Evolutionary conservation across 176 grass and related monocot genomes (phyloP).

Genomic region (Pontederia paniculata): DNA sequence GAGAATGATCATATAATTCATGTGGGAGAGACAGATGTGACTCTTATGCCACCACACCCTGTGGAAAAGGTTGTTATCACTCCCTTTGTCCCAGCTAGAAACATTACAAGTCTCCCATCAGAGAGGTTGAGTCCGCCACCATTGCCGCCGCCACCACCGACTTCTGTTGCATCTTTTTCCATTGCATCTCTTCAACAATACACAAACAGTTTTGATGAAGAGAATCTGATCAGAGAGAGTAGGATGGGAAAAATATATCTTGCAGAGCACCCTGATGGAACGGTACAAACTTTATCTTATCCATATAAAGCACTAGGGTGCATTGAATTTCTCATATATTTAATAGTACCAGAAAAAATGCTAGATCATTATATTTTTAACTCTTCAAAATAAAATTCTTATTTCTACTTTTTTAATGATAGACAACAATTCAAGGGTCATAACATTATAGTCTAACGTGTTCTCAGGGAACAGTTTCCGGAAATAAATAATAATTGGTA

Average conservation of each 20-base stretch:
- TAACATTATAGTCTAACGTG: no score
- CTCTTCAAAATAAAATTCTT: no score
- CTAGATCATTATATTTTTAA: no score
- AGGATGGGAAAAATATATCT: slow-evolving; percentile 74
- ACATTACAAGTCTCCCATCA: slow-evolving; percentile 27
- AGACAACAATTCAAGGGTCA: no score
- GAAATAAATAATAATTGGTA: no score
- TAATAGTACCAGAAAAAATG: no score
- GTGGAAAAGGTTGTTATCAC: slow-evolving; percentile 29
- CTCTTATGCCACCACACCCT: slow-evolving; percentile 28
- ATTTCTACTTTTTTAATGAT: no score
- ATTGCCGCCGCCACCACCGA: slow-evolving; percentile 11
- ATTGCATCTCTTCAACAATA: slow-evolving; percentile 75
- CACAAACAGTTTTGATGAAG: slow-evolving; percentile 74
- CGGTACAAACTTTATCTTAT: slow-evolving; percentile 35
- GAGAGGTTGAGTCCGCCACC: slow-evolving; percentile 23
- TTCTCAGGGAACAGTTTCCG: no score
- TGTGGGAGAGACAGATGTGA: slow-evolving; percentile 37
- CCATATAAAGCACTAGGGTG: not conserved
- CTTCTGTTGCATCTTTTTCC: slow-evolving; percentile 67
- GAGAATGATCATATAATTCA: slow-evolving; percentile 58
- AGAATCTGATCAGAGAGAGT: slow-evolving; percentile 84
- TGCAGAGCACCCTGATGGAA: slow-evolving; percentile 77
- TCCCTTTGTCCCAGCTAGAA: slow-evolving; percentile 40
- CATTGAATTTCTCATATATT: no score